Conservation (phyloP, 768 basidiomycete genomes). For the Tulasnella sp. region DNA sequence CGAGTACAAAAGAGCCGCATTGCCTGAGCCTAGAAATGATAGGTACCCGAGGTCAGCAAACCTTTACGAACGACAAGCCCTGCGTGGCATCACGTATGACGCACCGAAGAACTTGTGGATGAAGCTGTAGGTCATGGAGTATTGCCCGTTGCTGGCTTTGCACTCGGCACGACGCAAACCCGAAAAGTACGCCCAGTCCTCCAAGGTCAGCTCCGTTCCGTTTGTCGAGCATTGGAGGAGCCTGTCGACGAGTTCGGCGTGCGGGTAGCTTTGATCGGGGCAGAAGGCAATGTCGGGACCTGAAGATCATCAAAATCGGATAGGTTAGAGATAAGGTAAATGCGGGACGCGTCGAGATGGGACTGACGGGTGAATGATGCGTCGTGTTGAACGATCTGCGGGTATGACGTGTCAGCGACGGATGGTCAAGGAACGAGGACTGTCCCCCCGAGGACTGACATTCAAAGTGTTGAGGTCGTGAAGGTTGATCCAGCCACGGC, state of each 20-base stretch:
- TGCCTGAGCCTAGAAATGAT: slow-evolving; percentile 40
- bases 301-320: slow-evolving; percentile 32
- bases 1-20: slow-evolving; percentile 54
- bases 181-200: slow-evolving; percentile 56
- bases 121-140: slow-evolving; percentile 41
- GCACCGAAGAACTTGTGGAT: slow-evolving; percentile 58
- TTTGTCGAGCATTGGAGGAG: slow-evolving; percentile 45
- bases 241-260: slow-evolving; percentile 46
- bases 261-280: slow-evolving; percentile 54
- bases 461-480: slow-evolving; percentile 12
- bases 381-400: slow-evolving; percentile 31
- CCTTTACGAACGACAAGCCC: not conserved
- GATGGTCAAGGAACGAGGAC: not conserved
- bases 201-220: slow-evolving; percentile 52
- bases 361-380: slow-evolving; percentile 31
- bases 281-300: slow-evolving; percentile 51
- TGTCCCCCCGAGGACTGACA: not conserved
- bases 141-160: slow-evolving; percentile 52
- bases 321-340: not conserved
- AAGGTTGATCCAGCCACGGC: slow-evolving; percentile 21
- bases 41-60: slow-evolving; percentile 41
- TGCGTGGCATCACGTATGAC: slow-evolving; percentile 37
- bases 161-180: slow-evolving; percentile 60
- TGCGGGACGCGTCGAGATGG: not conserved
- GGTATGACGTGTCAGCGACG: not conserved